phyloP scores from a whole-genome alignment of 1,284 basidiomycete genomes.

The Wallemia ichthyophaga region DNA sequence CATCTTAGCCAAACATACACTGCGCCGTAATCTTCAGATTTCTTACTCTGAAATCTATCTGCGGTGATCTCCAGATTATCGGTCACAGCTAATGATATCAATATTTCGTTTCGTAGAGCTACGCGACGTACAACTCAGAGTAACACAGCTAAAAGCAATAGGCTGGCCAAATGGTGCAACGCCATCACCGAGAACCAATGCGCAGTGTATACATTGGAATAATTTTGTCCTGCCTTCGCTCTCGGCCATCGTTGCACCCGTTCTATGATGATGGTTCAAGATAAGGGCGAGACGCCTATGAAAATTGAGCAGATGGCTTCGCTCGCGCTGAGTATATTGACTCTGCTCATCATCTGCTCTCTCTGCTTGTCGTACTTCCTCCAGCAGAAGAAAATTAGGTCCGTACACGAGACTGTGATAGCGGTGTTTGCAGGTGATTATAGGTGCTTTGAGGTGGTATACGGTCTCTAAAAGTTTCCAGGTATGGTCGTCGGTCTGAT shows the following conservation, averaged over 20 bases:
- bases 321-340: slow-evolving; percentile 52
- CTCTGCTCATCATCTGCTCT: slow-evolving; percentile 69
- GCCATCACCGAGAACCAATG: too few species aligned
- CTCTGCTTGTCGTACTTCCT: slow-evolving; percentile 94
- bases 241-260: neutral
- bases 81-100: neutral
- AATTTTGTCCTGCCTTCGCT: neutral
- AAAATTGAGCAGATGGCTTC: neutral
- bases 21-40: neutral
- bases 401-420: slow-evolving; percentile 86
- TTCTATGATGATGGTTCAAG: neutral
- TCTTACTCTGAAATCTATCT: neutral
- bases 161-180: too few species aligned
- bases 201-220: neutral
- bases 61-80: neutral
- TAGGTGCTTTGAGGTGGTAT: neutral
- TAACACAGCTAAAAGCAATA: too few species aligned
- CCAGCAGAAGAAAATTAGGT: slow-evolving; percentile 80
- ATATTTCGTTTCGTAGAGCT: neutral
- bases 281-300: neutral
- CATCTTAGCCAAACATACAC: neutral
- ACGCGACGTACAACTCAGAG: too few species aligned
- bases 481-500: slow-evolving; percentile 83
- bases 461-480: too few species aligned
- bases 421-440: slow-evolving; percentile 52